Evolutionary conservation across 768 basidiomycete genomes (phyloP).

Genomic region (Lentinula detonsa): DNA sequence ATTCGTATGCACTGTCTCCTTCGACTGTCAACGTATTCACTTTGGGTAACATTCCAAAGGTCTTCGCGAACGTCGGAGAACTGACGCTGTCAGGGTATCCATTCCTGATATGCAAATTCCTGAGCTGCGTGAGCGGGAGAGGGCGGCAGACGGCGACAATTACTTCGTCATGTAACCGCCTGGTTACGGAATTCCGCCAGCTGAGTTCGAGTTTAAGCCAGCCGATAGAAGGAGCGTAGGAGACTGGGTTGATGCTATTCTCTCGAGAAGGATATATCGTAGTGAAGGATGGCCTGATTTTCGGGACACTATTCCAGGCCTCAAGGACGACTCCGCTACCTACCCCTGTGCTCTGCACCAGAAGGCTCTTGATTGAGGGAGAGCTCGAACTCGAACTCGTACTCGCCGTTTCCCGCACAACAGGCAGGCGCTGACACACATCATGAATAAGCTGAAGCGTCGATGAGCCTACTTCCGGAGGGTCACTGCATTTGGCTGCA

Average conservation of each 20-base stretch:
- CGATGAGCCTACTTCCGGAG: background rate
- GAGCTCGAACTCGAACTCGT: background rate
- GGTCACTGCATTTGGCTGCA: constrained; percentile 8
- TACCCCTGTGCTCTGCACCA: background rate
- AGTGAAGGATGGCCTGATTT: background rate
- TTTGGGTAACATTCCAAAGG: constrained; percentile 21
- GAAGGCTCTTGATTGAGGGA: background rate
- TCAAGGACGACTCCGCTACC: constrained; percentile 4
- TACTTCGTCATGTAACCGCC: constrained; percentile 7
- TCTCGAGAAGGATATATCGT: background rate
- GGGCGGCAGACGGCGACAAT: constrained; percentile 16
- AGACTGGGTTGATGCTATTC: constrained; percentile 6
- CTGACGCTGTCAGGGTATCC: constrained; percentile 13
- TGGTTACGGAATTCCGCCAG: constrained; percentile 14
- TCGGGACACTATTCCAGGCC: constrained; percentile 8
- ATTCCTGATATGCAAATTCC: constrained; percentile 15
- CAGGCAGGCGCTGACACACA: background rate
- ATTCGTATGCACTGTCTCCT: constrained; percentile 14
- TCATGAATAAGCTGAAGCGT: constrained; percentile 4
- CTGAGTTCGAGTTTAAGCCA: constrained; percentile 16
- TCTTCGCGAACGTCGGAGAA: constrained; percentile 15
- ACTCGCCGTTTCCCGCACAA: background rate
- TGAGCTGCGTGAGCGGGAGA: constrained; percentile 18
- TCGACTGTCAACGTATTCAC: constrained; percentile 18
- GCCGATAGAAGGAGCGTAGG: constrained; percentile 7